Evolutionary conservation across 805 yeast genomes (phyloP), one percentile per base, ranked within the genome.

Genomic region (Suhomyces sp.): DNA sequence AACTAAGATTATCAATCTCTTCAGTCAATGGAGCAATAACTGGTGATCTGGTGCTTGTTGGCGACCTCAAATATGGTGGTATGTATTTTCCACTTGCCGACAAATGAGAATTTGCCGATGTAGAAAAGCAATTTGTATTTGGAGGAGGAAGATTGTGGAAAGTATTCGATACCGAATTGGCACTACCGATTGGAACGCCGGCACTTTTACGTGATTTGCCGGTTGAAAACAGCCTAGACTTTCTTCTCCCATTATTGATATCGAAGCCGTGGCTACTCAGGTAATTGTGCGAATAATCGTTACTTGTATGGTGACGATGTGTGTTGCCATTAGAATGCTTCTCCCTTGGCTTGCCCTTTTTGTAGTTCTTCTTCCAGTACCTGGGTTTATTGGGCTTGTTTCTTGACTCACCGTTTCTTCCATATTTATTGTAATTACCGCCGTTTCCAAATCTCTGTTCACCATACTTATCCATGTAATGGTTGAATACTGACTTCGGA

Each of bases 401-500:
- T 52, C 64, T 52, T 55, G 56, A 31, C 40, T 54, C 49, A 3
- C n/a, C 17, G 23, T 29, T 48, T 23, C 40, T 36, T 17, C 26
- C 19, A 8, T 41, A 13, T 15, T 31, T 48, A 8, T 48, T 19
- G 15, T 41, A 41, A 26, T 50, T 54, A 23, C 48, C 49, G 36
- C 49, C 41, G 31, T 49, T 45, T 17, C 57, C 55, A 46, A 68
- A 56, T 64, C 72, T 64, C 58, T 75, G 66, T 72, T 79, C 70
- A 69, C 85, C 75, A 55, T 74, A 75, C 57, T 85, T 84, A 57
- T 83, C 90, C 87, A 87, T 81, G 65, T 85, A 87, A 57, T 84
- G 86, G 53, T 81, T 82, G 61, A 84, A 81, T 5, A 84, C 86
- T 24, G 91, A 83, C 51, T 87, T 87, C 2, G 94, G 94, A 3